A percentile compares a stretch with the other conserved stretches of the same genome.
Evolutionary conservation across 2,329 filamentous ascomycete genomes (phyloP).

Genomic region (Aspergillus fijiensis): DNA sequence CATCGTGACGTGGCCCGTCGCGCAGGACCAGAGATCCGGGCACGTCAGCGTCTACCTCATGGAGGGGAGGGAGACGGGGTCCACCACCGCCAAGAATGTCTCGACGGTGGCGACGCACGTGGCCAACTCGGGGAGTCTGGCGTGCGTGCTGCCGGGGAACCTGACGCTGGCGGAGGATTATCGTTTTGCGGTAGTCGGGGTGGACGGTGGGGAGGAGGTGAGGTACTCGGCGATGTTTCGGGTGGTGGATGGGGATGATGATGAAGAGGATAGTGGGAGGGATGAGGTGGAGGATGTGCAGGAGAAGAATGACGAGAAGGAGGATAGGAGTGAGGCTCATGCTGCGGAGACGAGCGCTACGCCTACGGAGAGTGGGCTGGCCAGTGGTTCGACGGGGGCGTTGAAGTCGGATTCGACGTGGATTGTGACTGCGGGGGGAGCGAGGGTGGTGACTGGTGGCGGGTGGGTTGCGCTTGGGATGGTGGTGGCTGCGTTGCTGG

Average conservation of each 20-base stretch:
- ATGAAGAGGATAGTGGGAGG: background rate
- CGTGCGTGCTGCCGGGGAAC: background rate
- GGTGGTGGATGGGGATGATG: background rate
- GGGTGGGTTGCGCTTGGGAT: background rate
- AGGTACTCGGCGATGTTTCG: background rate
- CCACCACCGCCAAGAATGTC: background rate
- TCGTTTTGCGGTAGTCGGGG: conserved; percentile 1
- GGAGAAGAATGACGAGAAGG: background rate
- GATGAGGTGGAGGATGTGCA: background rate
- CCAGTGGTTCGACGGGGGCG: background rate
- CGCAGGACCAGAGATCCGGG: background rate
- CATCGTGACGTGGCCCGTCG: conserved; percentile 1
- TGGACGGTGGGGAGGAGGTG: background rate
- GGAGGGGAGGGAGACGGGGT: background rate
- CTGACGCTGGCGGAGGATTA: background rate
- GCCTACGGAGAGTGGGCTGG: background rate
- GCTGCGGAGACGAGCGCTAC: background rate
- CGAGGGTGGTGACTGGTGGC: background rate
- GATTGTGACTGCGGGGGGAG: background rate
- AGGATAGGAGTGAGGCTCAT: too few species aligned
- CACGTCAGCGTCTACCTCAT: background rate
- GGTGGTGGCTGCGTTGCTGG: background rate
- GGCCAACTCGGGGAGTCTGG: background rate
- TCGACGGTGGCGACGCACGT: background rate
- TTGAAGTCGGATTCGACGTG: background rate